Base-by-base conservation (phyloP, 495 filamentous ascomycete species). In the Lophiostoma macrostomum region DNA sequence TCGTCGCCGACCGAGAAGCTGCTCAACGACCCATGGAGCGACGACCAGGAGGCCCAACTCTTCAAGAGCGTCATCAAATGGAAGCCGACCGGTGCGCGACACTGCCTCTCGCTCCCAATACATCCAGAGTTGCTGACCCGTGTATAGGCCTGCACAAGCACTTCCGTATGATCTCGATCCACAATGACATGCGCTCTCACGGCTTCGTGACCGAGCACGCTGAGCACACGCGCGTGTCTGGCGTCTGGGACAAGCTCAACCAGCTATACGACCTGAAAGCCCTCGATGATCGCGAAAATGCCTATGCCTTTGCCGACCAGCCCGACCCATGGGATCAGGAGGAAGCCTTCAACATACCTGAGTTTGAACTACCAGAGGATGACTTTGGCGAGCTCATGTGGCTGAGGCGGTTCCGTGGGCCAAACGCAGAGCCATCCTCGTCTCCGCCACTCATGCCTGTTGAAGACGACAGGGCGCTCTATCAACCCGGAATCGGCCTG, bases 91-190 rank as follows among this genome's bases (percentile, higher is more conserved):
- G 93, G 91, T 91, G 65, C 11, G 45, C 14, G 16, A 16, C 37
- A 19, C 39, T 18, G 27, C 22, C 16, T 23, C 22, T 14, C 11
- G 7, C 4, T n/a, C 1, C 3, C 20, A 35, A 45, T 14, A 10
- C n/a, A 38, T 4, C 28, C 31, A 20, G 24, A 52, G 22, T 50
- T 56, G 43, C 53, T 43, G 20, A 51, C 36, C 24, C 10, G 13
- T 28, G 10, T 52, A 95, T 50, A 96, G 91, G 91, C 41, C 84
- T 98, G 75, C 91, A 98, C 73, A 97, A 94, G 70, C 91, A 97
- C 71, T 97, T 98, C 67, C 88, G 89, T 19, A 91, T 97, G 75
- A 82, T 96, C 50, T 82, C 88, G 3, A 90, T 98, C 27, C 85
- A 87, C 13, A 83, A 93, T 50, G 83, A 87, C 62, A 77, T 98